Evolutionary conservation across 306 rosid genomes (phyloP).

Genomic region (Lathyrus tuberosus): DNA sequence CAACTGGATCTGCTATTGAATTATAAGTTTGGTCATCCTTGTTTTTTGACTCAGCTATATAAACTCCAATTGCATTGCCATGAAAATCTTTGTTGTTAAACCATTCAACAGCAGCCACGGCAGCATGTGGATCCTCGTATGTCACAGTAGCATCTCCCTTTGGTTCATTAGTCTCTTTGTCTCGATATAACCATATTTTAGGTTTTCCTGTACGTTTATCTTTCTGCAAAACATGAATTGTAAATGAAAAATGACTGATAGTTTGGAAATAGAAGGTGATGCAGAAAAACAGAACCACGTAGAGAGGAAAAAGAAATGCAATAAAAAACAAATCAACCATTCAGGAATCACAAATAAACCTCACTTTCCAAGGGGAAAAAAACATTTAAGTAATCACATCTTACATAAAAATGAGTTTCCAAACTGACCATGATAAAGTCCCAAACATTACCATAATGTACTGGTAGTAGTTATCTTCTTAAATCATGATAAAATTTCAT

Average conservation of each 20-base stretch:
- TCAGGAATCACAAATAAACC: slow-evolving; percentile 19
- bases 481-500: background rate
- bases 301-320: slow-evolving; percentile 2
- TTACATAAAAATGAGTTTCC: slow-evolving; percentile 1
- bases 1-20: slow-evolving; percentile 55
- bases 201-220: slow-evolving; percentile 96
- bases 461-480: too few relatives aligned
- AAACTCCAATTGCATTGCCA: slow-evolving; percentile 84
- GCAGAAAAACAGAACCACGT: slow-evolving; percentile 1
- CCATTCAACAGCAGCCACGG: slow-evolving; percentile 96
- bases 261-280: slow-evolving; percentile 3
- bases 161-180: slow-evolving; percentile 89
- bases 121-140: slow-evolving; percentile 98
- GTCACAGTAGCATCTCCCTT: slow-evolving; percentile 99
- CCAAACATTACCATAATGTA: background rate
- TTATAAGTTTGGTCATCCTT: slow-evolving; percentile 70
- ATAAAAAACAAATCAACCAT: slow-evolving; percentile 19
- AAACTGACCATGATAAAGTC: background rate
- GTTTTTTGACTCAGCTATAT: slow-evolving; percentile 89
- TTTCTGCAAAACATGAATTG: slow-evolving; percentile 55
- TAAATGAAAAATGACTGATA: slow-evolving; percentile 21
- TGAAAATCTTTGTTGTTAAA: slow-evolving; percentile 93
- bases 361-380: slow-evolving; percentile 1
- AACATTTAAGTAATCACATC: background rate
- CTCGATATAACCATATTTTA: slow-evolving; percentile 87